Percentiles rank a stretch among this genome's conserved stretches.
phyloP scores from a whole-genome alignment of 2,329 filamentous ascomycete genomes.

The Alternaria triticina region DNA sequence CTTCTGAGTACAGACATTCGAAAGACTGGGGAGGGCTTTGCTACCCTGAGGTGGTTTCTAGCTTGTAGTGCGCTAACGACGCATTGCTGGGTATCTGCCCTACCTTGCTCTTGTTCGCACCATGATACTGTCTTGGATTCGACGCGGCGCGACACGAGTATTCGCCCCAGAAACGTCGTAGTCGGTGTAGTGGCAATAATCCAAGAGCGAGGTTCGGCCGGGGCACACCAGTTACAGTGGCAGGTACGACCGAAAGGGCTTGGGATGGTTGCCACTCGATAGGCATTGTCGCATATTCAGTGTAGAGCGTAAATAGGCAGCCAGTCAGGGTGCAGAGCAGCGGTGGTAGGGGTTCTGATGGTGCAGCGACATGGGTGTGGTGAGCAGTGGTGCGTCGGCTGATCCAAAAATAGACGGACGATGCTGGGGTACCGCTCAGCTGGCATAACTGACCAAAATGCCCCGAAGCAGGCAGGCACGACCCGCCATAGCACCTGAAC shows the following conservation, averaged over 20 bases:
- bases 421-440: conserved; percentile 16
- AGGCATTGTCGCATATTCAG: conserved; percentile 4
- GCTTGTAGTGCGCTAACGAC: no score
- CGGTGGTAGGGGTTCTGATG: conserved; percentile 10
- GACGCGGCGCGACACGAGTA: not conserved
- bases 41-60: no score
- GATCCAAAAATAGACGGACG: conserved; percentile 25
- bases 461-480: conserved; percentile 29
- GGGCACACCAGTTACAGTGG: not conserved
- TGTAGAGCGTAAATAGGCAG: conserved; percentile 5
- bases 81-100: no score
- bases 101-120: not conserved
- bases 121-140: not conserved
- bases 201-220: conserved; percentile 5
- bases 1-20: no score
- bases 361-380: conserved; percentile 20
- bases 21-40: no score
- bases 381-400: conserved; percentile 10
- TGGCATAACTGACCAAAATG: conserved; percentile 32
- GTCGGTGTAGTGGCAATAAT: conserved; percentile 1
- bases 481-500: conserved; percentile 25
- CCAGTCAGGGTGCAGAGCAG: conserved; percentile 6
- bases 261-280: not conserved
- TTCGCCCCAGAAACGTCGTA: not conserved
- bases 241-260: not conserved